These are phyloP conservation scores for Cystobasidium onofrii DNA, from an alignment of 768 basidiomycete species.

Conservation along the genomic window DNA sequence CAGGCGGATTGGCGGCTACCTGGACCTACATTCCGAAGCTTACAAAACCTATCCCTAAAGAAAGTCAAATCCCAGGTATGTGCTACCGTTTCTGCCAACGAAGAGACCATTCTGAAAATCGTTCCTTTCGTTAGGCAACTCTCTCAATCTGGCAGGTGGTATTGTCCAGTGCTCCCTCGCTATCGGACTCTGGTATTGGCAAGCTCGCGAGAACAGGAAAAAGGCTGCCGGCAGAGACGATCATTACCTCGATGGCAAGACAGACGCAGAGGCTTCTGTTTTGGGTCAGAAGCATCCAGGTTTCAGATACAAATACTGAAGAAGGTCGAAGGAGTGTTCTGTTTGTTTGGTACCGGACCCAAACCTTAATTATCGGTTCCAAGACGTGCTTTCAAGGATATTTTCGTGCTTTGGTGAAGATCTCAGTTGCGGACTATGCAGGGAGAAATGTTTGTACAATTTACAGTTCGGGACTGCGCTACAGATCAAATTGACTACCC, in stretches of 20 bases:
- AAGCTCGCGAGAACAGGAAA: constrained; percentile 37
- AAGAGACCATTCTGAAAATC: neutral
- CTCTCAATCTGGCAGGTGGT: constrained; percentile 29
- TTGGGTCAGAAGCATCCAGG: constrained; percentile 36
- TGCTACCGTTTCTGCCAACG: too few species aligned
- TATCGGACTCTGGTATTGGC: constrained; percentile 23
- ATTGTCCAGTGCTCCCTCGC: constrained; percentile 31
- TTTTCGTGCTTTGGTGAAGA: too few species aligned
- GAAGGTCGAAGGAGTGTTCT: too few species aligned
- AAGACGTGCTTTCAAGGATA: too few species aligned
- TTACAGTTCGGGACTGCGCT: too few species aligned
- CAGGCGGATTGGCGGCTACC: neutral
- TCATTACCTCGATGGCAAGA: constrained; percentile 39
- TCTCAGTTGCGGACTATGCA: too few species aligned
- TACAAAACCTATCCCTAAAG: neutral
- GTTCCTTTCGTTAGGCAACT: constrained; percentile 29
- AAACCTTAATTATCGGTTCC: too few species aligned
- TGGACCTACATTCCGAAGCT: neutral
- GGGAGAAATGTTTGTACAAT: too few species aligned
- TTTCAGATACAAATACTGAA: constrained; percentile 30
- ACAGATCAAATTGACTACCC: too few species aligned
- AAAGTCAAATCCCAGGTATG: constrained; percentile 11
- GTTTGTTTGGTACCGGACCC: too few species aligned
- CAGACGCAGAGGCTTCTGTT: constrained; percentile 33
- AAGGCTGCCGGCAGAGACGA: constrained; percentile 38